Percentiles rank a stretch among this genome's conserved stretches.
phyloP scores from a whole-genome alignment of 1,139 yeast genomes.

The Yamadazyma jaroonii region DNA sequence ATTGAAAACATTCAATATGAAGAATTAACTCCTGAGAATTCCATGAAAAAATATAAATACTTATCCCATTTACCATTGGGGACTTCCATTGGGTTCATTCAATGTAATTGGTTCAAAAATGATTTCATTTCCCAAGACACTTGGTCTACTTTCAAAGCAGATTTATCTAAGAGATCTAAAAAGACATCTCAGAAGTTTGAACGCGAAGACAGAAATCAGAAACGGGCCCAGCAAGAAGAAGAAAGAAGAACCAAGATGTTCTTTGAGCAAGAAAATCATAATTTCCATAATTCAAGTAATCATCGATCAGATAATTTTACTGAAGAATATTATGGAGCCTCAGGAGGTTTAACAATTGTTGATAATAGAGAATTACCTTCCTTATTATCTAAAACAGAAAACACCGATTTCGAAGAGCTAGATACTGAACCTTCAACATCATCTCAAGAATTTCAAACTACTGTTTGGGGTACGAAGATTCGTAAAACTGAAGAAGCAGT shows the following conservation, averaged over 20 bases:
- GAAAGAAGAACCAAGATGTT: slow-evolving; percentile 59
- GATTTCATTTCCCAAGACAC: slow-evolving; percentile 46
- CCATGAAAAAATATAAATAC: slow-evolving; percentile 67
- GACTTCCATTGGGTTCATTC: slow-evolving; percentile 78
- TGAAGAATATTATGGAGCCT: slow-evolving; percentile 18
- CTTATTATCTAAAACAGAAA: slow-evolving; percentile 8
- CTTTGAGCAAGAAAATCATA: slow-evolving; percentile 54
- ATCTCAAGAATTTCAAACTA: slow-evolving; percentile 23
- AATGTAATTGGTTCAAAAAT: slow-evolving; percentile 71
- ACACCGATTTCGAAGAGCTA: slow-evolving; percentile 6
- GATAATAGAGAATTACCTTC: slow-evolving; percentile 30
- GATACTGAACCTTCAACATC: slow-evolving; percentile 7
- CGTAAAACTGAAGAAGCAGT: slow-evolving; percentile 36
- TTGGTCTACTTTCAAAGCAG: slow-evolving; percentile 54
- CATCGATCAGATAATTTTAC: slow-evolving; percentile 4
- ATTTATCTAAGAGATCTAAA: slow-evolving; percentile 59
- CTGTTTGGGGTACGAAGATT: slow-evolving; percentile 63
- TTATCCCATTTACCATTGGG: slow-evolving; percentile 82
- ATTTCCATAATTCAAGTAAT: slow-evolving; percentile 17
- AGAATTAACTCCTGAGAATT: slow-evolving; percentile 51
- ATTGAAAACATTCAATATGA: slow-evolving; percentile 71
- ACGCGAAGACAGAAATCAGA: slow-evolving; percentile 64
- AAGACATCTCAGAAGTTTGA: slow-evolving; percentile 51
- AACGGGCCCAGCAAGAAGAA: slow-evolving; percentile 57
- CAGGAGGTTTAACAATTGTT: slow-evolving; percentile 31